phyloP scores from a whole-genome alignment of 805 yeast species.

The Lipomyces sp. region DNA sequence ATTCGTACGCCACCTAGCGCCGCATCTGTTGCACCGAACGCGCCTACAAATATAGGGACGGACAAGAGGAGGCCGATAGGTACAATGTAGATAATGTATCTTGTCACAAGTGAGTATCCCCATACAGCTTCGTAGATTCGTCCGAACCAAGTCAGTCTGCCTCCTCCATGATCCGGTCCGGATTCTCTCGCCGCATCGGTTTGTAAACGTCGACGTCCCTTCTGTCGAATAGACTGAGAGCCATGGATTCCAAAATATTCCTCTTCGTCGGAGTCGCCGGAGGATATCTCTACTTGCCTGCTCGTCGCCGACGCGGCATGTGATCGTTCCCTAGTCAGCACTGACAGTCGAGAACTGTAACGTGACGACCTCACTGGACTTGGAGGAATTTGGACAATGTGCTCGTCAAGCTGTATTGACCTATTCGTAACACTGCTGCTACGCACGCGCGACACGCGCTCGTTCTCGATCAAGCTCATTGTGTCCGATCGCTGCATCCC shows the following conservation, averaged over 20 bases:
- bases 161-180: neutral
- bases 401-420: neutral
- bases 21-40: conserved; percentile 45
- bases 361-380: conserved; percentile 2
- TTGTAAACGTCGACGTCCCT: conserved; percentile 6
- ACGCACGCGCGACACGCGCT: neutral
- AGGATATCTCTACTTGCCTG: neutral
- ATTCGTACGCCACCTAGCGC: conserved; percentile 45
- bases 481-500: neutral
- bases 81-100: conserved; percentile 47
- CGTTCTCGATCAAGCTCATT: neutral
- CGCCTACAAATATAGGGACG: conserved; percentile 49
- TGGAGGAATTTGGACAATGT: conserved; percentile 5
- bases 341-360: neutral
- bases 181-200: neutral
- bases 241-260: neutral
- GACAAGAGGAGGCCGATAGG: conserved; percentile 48
- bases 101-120: conserved; percentile 40
- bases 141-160: conserved; percentile 9
- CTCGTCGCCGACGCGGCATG: neutral
- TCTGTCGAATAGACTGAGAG: neutral
- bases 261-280: neutral
- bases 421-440: neutral
- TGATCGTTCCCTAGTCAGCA: neutral
- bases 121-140: conserved; percentile 15